phyloP scores from a whole-genome alignment of 1,284 basidiomycete species.

The Leucocoprinus gongylophorus region DNA sequence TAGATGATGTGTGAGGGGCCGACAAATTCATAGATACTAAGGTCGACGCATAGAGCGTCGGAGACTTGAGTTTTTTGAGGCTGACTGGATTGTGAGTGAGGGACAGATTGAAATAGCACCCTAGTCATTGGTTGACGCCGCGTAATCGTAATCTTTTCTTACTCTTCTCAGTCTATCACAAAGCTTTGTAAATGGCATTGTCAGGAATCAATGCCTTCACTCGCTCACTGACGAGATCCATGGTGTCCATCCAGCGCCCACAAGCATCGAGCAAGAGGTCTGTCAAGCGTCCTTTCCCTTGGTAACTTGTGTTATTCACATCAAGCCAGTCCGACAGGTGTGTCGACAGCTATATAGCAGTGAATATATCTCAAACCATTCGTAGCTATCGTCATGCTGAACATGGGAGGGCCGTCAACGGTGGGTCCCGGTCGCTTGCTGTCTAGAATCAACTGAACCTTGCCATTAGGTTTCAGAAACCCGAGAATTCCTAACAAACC shows the following conservation, averaged over 20 bases:
- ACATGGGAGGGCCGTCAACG: constrained; percentile 97
- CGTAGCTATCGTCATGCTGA: constrained; percentile 90
- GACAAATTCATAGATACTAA: too few species aligned
- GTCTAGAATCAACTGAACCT: constrained; percentile 10
- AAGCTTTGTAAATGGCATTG: neutral
- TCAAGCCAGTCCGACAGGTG: constrained; percentile 54
- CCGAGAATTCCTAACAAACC: constrained; percentile 84
- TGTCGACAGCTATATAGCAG: constrained; percentile 16
- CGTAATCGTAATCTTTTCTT: neutral
- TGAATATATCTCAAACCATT: constrained; percentile 6
- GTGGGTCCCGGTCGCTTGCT: constrained; percentile 37
- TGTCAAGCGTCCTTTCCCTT: neutral
- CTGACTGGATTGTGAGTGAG: neutral
- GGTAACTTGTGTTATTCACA: constrained; percentile 4
- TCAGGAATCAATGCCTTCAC: neutral
- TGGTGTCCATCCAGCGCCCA: constrained; percentile 5
- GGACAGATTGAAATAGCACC: neutral
- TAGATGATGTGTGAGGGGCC: too few species aligned
- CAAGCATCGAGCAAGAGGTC: constrained; percentile 30
- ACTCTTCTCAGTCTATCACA: neutral
- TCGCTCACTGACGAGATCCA: constrained; percentile 2
- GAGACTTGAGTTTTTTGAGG: too few species aligned
- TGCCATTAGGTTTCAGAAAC: constrained; percentile 70
- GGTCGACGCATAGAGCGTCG: too few species aligned
- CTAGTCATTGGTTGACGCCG: neutral